Evolutionary conservation across 2,329 filamentous ascomycete genomes (phyloP).

Genomic region (Aplosporella prunicola): DNA sequence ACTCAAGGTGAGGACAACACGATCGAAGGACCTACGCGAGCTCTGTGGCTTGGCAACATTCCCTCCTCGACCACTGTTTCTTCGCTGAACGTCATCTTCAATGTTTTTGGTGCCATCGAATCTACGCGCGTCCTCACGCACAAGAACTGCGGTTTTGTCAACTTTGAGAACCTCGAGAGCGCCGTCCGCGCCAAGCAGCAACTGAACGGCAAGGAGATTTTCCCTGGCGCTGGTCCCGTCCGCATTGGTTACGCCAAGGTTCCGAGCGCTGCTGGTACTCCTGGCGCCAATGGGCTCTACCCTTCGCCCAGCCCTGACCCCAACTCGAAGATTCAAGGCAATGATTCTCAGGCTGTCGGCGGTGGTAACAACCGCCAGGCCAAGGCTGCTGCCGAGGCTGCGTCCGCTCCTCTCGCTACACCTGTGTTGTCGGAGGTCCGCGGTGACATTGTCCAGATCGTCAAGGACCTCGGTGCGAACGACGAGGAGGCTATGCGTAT

Average conservation of each 20-base stretch:
- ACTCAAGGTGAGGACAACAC: conserved; percentile 61
- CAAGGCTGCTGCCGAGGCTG: conserved; percentile 33
- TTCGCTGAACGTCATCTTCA: conserved; percentile 90
- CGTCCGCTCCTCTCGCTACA: conserved; percentile 51
- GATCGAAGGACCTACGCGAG: conserved; percentile 81
- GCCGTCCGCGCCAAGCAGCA: conserved; percentile 79
- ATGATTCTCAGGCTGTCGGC: conserved; percentile 21
- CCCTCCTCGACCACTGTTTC: conserved; percentile 94
- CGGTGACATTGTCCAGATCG: conserved; percentile 75
- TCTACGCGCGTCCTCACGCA: conserved; percentile 91
- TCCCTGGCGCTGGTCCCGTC: conserved; percentile 88
- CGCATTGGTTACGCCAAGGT: conserved; percentile 97
- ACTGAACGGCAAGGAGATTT: conserved; percentile 96
- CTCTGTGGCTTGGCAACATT: conserved; percentile 94
- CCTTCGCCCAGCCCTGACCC: conserved; percentile 88
- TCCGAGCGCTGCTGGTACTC: conserved; percentile 77
- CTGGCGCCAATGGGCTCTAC: conserved; percentile 77
- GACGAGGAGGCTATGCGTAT: conserved; percentile 70
- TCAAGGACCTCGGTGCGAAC: conserved; percentile 76
- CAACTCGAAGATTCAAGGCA: conserved; percentile 29
- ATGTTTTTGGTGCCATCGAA: conserved; percentile 80
- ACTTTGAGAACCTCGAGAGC: conserved; percentile 86
- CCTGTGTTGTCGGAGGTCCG: conserved; percentile 69
- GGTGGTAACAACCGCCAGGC: conserved; percentile 27
- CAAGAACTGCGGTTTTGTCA: conserved; percentile 98